These are phyloP conservation scores for Spathaspora girioi DNA, from an alignment of 805 yeast species.

Conservation along the genomic window DNA sequence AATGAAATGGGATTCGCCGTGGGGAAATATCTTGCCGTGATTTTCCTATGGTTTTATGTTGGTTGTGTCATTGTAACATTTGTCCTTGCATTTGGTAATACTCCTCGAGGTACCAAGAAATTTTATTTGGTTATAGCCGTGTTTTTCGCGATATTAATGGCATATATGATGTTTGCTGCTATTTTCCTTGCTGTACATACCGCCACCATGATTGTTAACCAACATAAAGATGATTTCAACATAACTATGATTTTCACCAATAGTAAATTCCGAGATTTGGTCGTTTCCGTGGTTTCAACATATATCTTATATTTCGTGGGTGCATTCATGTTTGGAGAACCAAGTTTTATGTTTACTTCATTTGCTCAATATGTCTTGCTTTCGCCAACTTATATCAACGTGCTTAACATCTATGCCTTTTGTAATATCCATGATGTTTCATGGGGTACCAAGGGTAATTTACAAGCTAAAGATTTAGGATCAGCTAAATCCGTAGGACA, in stretches of 20 bases:
- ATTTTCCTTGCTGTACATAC: constrained; percentile 75
- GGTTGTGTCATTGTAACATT: constrained; percentile 80
- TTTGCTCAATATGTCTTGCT: constrained; percentile 78
- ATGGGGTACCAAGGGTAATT: constrained; percentile 95
- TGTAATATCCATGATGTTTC: constrained; percentile 95
- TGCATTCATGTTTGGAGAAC: constrained; percentile 80
- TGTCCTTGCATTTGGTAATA: constrained; percentile 87
- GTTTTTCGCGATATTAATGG: constrained; percentile 86
- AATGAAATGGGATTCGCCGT: constrained; percentile 58
- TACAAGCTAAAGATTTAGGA: constrained; percentile 67
- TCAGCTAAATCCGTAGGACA: constrained; percentile 60
- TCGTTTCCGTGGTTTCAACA: constrained; percentile 83
- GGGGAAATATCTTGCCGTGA: constrained; percentile 73
- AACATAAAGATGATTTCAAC: constrained; percentile 38
- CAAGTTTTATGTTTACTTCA: constrained; percentile 89
- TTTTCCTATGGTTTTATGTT: constrained; percentile 81
- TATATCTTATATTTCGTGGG: constrained; percentile 76
- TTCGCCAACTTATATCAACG: constrained; percentile 88
- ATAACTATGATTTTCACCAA: constrained; percentile 53
- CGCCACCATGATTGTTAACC: constrained; percentile 50
- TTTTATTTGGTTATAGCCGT: constrained; percentile 72
- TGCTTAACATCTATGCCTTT: constrained; percentile 89
- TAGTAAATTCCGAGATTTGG: constrained; percentile 76
- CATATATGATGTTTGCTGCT: constrained; percentile 84
- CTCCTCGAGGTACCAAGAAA: constrained; percentile 84